These are phyloP conservation scores for Aspergillus kassunensis DNA, from an alignment of 495 filamentous ascomycete genomes.

Conservation along the genomic window DNA sequence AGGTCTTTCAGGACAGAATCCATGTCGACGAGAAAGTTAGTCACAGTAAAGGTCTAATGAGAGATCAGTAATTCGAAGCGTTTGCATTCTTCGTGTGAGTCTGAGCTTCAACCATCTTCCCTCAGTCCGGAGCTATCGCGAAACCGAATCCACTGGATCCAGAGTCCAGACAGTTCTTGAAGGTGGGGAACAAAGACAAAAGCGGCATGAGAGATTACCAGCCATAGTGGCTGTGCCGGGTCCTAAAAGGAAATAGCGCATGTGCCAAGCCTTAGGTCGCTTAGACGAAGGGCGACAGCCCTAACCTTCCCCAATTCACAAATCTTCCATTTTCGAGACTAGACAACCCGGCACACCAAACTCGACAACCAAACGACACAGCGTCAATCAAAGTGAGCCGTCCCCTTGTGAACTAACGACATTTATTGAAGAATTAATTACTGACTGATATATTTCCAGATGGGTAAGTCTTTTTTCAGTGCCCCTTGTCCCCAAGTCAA, in stretches of 20 bases:
- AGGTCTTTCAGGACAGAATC: slow-evolving; percentile 60
- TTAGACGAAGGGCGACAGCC: slow-evolving; percentile 47
- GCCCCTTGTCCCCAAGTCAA: slow-evolving; percentile 23
- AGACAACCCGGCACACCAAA: slow-evolving; percentile 35
- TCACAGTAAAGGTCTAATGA: background rate
- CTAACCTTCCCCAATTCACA: slow-evolving; percentile 48
- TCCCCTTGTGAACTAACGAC: background rate
- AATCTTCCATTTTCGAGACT: slow-evolving; percentile 42
- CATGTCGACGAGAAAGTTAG: slow-evolving; percentile 47
- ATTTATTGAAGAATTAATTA: slow-evolving; percentile 19
- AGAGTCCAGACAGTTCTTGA: slow-evolving; percentile 3
- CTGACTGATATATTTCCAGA: slow-evolving; percentile 39
- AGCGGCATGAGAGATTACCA: slow-evolving; percentile 5
- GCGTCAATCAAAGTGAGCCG: slow-evolving; percentile 53
- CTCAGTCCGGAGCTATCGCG: slow-evolving; percentile 1
- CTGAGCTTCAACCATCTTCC: background rate
- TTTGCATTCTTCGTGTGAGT: background rate
- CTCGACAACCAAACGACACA: slow-evolving; percentile 50
- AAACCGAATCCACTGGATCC: too few relatives aligned
- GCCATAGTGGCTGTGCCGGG: slow-evolving; percentile 17
- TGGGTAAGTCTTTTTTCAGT: slow-evolving; percentile 48
- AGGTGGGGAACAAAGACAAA: slow-evolving; percentile 10
- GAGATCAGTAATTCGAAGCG: background rate
- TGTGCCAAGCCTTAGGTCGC: slow-evolving; percentile 34
- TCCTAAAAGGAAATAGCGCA: slow-evolving; percentile 25